These are phyloP conservation scores for Oldenlandia corymbosa DNA, from an alignment of 257 asterid species.

Conservation along the genomic window DNA sequence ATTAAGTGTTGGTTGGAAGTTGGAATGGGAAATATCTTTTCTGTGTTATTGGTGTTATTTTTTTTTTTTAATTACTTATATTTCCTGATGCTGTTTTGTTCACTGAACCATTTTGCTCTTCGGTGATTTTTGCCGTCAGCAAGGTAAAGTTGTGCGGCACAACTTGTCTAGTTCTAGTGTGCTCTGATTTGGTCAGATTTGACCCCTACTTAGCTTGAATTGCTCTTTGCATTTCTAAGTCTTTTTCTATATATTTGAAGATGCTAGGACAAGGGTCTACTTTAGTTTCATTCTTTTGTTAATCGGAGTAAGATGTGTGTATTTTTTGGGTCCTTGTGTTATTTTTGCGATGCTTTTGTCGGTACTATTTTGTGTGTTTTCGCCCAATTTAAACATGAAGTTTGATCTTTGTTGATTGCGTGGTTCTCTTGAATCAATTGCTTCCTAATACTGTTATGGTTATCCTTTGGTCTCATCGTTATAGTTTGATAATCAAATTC, in stretches of 20 bases:
- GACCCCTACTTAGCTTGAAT: conserved; percentile 15
- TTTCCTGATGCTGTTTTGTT: not conserved
- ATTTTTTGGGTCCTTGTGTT: not conserved
- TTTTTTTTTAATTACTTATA: not conserved
- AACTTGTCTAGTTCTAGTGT: conserved; percentile 9
- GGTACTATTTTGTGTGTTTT: conserved; percentile 1
- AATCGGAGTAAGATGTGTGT: not conserved
- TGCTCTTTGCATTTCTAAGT: conserved; percentile 1
- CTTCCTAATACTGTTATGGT: not conserved
- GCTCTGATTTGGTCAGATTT: conserved; percentile 19
- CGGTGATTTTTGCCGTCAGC: conserved; percentile 12
- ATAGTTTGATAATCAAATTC: not conserved
- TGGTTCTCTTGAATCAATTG: conserved; percentile 4
- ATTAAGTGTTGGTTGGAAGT: conserved; percentile 8
- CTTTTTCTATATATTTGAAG: conserved; percentile 4
- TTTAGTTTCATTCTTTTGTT: conserved; percentile 1
- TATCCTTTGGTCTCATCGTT: conserved; percentile 4
- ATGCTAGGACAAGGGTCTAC: conserved; percentile 9
- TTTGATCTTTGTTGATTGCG: conserved; percentile 9
- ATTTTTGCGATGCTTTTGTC: not conserved
- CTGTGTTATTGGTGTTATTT: conserved; percentile 12
- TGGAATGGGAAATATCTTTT: not conserved
- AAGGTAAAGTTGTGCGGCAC: conserved; percentile 13
- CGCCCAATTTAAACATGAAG: conserved; percentile 9
- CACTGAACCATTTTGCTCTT: not conserved